Percentiles rank a stretch among this genome's conserved stretches.
These are phyloP conservation scores for Prasinococcaceae sp. DNA, from an alignment of 139 green algal species.

Conservation along the genomic window DNA sequence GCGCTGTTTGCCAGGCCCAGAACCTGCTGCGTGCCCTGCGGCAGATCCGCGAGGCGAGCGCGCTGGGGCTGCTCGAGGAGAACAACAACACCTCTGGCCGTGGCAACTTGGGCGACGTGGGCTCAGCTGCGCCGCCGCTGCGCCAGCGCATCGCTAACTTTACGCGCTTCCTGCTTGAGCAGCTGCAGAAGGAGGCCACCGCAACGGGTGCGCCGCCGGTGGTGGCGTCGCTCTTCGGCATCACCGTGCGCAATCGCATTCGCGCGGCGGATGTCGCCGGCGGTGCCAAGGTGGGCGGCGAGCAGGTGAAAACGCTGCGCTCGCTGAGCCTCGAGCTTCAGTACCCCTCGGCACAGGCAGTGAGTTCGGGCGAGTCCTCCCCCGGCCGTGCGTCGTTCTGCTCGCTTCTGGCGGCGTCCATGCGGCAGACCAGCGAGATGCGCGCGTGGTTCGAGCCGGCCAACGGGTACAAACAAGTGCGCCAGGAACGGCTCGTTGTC, in stretches of 20 bases:
- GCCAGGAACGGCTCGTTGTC: constrained; percentile 26
- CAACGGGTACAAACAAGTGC: constrained; percentile 51
- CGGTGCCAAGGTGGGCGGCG: no score
- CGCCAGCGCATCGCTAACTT: constrained; percentile 50
- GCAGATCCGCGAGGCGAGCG: constrained; percentile 59
- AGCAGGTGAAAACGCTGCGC: background rate
- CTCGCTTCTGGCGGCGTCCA: constrained; percentile 28
- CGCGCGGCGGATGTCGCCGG: background rate
- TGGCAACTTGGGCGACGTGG: constrained; percentile 17
- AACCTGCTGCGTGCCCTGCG: constrained; percentile 77
- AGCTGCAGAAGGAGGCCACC: constrained; percentile 50
- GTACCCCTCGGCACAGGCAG: constrained; percentile 11
- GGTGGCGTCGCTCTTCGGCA: no score
- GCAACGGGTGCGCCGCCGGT: no score
- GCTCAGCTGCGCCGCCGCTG: constrained; percentile 42
- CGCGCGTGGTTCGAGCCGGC: constrained; percentile 70
- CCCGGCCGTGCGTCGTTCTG: constrained; percentile 2
- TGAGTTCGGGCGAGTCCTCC: background rate
- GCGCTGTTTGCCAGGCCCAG: constrained; percentile 56
- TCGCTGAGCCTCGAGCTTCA: background rate
- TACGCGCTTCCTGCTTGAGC: constrained; percentile 72
- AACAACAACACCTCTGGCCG: background rate
- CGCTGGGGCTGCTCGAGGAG: constrained; percentile 64
- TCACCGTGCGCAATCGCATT: background rate
- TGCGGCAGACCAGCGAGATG: constrained; percentile 35